phyloP scores from a whole-genome alignment of 2,329 filamentous ascomycete species.

The Thelonectria rubi region DNA sequence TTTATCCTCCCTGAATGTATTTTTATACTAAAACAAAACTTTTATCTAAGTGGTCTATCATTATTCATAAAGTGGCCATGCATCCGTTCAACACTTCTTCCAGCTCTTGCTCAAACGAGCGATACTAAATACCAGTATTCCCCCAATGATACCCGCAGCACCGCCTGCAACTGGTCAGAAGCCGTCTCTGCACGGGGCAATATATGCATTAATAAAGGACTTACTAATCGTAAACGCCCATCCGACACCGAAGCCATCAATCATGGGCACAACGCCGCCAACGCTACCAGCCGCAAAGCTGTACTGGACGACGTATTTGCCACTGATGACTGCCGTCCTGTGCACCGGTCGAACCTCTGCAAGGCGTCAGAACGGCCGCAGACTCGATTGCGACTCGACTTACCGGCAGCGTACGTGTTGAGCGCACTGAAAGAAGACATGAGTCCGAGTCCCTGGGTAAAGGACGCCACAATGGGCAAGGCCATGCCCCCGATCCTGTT shows the following conservation, averaged over 20 bases:
- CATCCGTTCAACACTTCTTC: slow-evolving; percentile 14
- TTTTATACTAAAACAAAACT: too few relatives aligned
- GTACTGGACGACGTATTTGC: slow-evolving; percentile 42
- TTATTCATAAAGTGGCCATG: too few relatives aligned
- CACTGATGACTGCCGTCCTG: slow-evolving; percentile 39
- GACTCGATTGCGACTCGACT: neutral
- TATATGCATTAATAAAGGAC: slow-evolving; percentile 9
- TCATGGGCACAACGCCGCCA: slow-evolving; percentile 39
- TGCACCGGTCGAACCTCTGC: slow-evolving; percentile 36
- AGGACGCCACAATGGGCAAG: slow-evolving; percentile 46
- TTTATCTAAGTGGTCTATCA: too few relatives aligned
- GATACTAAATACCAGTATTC: slow-evolving; percentile 31
- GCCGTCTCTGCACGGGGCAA: too few relatives aligned
- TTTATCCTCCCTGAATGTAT: too few relatives aligned
- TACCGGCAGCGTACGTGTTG: slow-evolving; percentile 53
- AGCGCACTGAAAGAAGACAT: slow-evolving; percentile 51
- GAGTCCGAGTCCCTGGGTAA: slow-evolving; percentile 47
- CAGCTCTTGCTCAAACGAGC: slow-evolving; percentile 34
- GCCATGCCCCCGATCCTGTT: slow-evolving; percentile 46
- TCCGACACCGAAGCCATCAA: slow-evolving; percentile 35
- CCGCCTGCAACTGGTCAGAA: slow-evolving; percentile 26
- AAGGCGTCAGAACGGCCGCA: neutral
- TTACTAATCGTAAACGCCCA: slow-evolving; percentile 40
- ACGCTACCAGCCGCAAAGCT: slow-evolving; percentile 40
- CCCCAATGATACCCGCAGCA: slow-evolving; percentile 19